Evolutionary conservation across 352 stramenopile species (phyloP), one percentile per base, ranked within the genome.

Genomic region (Pelagophyceae sp.): DNA sequence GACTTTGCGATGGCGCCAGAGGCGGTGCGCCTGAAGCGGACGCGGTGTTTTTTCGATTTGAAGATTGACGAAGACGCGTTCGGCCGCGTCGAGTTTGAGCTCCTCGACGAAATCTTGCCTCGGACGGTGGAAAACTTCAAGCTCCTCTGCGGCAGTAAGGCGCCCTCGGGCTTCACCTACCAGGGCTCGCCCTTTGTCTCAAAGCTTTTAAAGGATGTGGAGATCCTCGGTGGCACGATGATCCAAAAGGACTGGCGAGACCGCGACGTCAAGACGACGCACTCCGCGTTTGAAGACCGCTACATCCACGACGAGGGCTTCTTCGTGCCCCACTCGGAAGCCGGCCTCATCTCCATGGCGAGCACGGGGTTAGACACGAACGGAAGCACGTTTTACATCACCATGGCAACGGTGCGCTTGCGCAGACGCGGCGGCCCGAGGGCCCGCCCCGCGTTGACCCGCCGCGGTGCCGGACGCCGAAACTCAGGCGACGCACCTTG

Each of bases 251-350:
- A 78, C 25, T 23, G 11, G 45, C 45, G 45, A 23, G 45, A 54
- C 45, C 45, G 45, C 11, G 45, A 54, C 11, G 45, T 54, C 11
- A 54, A 23, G 45, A 72, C 65, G 51, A 81, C 78, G 37, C 80
- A 82, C 76, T 82, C 77, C 15, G 78, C 75, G 3, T 83, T 72
- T 58, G 75, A 65, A 29, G 65, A 64, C 40, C 77, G 67, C 27
- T 83, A 72, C 74, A 82, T 83, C 74, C 51, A 58, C 0, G 80
- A 83, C 50, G 80, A 83, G 79, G 80, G 65, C n/a, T 83, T 82
- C 61, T 76, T 82, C 71, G 81, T 82, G 35, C 80, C 80, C 29
- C 80, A 83, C 72, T 78, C 78, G 38, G 50, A 31, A 11, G 31
- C 51, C 19, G 51, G 72, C 20, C 38, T 80, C 0, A 33, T 74